phyloP scores from a whole-genome alignment of 2,329 filamentous ascomycete species.

The Alternaria conjuncta region DNA sequence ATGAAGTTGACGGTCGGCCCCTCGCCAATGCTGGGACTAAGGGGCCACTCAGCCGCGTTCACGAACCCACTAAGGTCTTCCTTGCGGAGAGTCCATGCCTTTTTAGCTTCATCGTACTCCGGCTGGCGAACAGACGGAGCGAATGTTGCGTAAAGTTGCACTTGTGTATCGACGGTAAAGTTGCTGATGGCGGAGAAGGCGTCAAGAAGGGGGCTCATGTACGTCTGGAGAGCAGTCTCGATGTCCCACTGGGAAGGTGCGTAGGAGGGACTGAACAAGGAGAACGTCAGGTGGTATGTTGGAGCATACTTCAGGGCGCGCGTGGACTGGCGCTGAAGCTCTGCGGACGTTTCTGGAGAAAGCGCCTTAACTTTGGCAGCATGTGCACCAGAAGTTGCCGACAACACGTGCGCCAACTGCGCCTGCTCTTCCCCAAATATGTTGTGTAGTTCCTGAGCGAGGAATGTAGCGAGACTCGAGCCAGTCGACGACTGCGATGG shows the following conservation, averaged over 20 bases:
- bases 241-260: slow-evolving; percentile 90
- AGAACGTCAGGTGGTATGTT: slow-evolving; percentile 95
- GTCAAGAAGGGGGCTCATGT: slow-evolving; percentile 81
- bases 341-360: slow-evolving; percentile 50
- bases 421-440: slow-evolving; percentile 89
- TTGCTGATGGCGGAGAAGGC: slow-evolving; percentile 85
- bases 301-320: slow-evolving; percentile 89
- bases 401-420: slow-evolving; percentile 64
- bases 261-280: slow-evolving; percentile 82
- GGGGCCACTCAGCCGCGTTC: slow-evolving; percentile 96
- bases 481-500: slow-evolving; percentile 72
- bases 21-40: slow-evolving; percentile 90
- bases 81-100: slow-evolving; percentile 74
- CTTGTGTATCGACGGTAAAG: slow-evolving; percentile 94
- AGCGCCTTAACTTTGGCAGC: slow-evolving; percentile 60
- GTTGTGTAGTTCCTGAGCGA: slow-evolving; percentile 77
- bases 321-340: slow-evolving; percentile 74
- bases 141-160: slow-evolving; percentile 85
- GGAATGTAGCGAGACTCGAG: slow-evolving; percentile 75
- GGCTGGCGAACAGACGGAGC: slow-evolving; percentile 67
- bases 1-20: slow-evolving; percentile 97
- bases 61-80: slow-evolving; percentile 93
- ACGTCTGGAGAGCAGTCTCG: slow-evolving; percentile 77
- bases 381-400: slow-evolving; percentile 52
- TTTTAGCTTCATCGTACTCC: slow-evolving; percentile 58